Conservation (phyloP, 768 basidiomycete species). For the Suillus tomentosus region DNA sequence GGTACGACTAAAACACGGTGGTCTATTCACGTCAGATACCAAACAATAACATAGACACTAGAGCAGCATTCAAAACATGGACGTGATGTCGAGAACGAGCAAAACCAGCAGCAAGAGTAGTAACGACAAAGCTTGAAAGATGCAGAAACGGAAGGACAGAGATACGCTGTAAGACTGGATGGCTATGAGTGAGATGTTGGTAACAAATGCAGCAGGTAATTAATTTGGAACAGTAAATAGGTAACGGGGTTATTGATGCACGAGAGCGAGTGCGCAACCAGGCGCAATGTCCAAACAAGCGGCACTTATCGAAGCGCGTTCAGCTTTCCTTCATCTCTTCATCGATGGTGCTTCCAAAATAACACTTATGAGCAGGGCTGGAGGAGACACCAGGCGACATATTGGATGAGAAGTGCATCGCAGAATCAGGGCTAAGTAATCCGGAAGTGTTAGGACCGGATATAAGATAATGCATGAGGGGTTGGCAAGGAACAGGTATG, state of each 20-base stretch:
- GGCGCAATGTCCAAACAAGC: conserved; percentile 4
- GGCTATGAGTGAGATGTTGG: neutral
- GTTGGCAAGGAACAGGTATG: conserved; percentile 21
- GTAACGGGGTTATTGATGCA: neutral
- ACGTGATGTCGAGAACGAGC: neutral
- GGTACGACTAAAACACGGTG: neutral
- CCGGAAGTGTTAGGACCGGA: conserved; percentile 11
- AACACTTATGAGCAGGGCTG: conserved; percentile 15
- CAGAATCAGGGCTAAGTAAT: conserved; percentile 16
- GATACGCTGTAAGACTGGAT: neutral
- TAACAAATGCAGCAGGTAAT: conserved; percentile 8
- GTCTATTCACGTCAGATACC: neutral
- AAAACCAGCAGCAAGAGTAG: neutral
- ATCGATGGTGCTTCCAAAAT: conserved; percentile 14
- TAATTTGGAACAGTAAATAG: conserved; percentile 8
- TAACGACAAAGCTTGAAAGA: no score
- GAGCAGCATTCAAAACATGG: conserved; percentile 2
- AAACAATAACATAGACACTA: neutral
- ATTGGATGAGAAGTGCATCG: conserved; percentile 16
- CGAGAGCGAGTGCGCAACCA: neutral
- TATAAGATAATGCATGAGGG: conserved; percentile 17
- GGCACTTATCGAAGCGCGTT: neutral
- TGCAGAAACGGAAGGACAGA: neutral
- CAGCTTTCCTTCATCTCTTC: conserved; percentile 28
- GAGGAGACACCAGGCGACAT: conserved; percentile 15